Base-by-base conservation (phyloP, 768 basidiomycete genomes). In the Mycena maculata region DNA sequence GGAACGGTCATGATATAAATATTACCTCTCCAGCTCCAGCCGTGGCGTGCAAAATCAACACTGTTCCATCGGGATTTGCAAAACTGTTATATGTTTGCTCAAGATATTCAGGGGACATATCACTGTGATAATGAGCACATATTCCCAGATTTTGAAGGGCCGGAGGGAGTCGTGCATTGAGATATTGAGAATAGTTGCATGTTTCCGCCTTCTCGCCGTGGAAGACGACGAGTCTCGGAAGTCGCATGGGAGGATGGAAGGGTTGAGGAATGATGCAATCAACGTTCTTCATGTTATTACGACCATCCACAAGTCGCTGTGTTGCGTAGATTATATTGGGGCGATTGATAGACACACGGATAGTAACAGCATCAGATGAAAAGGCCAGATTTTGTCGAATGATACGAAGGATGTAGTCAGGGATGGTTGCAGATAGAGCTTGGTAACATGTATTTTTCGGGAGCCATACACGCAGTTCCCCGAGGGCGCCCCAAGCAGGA, bases 251-350 rank as follows among this genome's bases (percentile, higher is more conserved):
- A 3, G 52, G 62, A 16, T 55, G 65, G n/a, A 50, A 52, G 25
- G 57, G 9, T 73, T 22, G 53, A 74, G 72, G 60, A 67, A 77
- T 55, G 15, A 63, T 63, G 16, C 41, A 27, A 5, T 72, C 57
- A 13, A 77, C 73, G 61, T 80, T 80, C 11, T 31, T 52, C 0
- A 71, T 22, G 8, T 75, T 69, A 2, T 73, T 58, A 18, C 74
- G 49, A 18, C 33, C 65, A 4, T 48, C 61, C 15, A 68, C 27
- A 18, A 78, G 70, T 20, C 47, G 27, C 57, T 78, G 77, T 0
- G 70, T 75, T 11, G 74, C 75, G 59, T 77, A 79, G 1, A 75
- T 76, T 0, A 70, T 76, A 52, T 78, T 80, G 3, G 73, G 73
- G 0, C 75, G 60, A 44, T 80, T 80, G 6, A 68, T 72, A 0